Evolutionary conservation across 2,329 filamentous ascomycete genomes (phyloP).

Genomic region (Pseudohalonectria lignicola): DNA sequence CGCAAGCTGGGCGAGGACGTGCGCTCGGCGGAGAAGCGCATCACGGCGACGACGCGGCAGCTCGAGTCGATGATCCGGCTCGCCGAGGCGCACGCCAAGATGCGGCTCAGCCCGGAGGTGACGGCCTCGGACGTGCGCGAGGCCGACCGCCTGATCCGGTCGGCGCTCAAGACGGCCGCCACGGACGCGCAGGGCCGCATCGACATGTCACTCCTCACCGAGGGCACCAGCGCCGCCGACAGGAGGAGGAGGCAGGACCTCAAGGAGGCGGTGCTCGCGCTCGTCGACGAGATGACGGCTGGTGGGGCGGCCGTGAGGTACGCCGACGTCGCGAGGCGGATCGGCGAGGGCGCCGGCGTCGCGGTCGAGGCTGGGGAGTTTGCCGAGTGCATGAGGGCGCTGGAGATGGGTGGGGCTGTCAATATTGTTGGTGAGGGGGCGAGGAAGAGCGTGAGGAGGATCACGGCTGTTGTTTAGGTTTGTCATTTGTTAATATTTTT

Average conservation of each 20-base stretch:
- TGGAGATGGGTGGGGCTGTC: conserved; percentile 79
- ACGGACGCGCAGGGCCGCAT: conserved; percentile 89
- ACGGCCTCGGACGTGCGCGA: conserved; percentile 77
- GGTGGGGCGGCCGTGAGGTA: conserved; percentile 58
- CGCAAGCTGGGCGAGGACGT: conserved; percentile 83
- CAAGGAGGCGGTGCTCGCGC: conserved; percentile 62
- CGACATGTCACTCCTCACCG: conserved; percentile 90
- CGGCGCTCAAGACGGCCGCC: conserved; percentile 91
- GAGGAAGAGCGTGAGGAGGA: conserved; percentile 68
- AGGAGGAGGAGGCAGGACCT: conserved; percentile 73
- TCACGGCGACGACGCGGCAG: conserved; percentile 94
- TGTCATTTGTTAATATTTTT: too few relatives aligned
- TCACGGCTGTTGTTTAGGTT: conserved; percentile 42
- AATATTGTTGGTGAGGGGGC: conserved; percentile 76
- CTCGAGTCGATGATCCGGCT: conserved; percentile 98
- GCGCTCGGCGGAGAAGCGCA: conserved; percentile 82
- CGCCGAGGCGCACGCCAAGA: conserved; percentile 92
- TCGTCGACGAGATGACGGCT: conserved; percentile 73
- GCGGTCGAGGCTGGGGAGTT: conserved; percentile 73
- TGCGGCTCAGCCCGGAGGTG: conserved; percentile 73
- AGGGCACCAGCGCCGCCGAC: conserved; percentile 86
- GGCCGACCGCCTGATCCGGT: conserved; percentile 85
- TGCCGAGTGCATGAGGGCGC: conserved; percentile 62
- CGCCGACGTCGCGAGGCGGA: conserved; percentile 61
- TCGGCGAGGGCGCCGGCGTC: conserved; percentile 61